These are phyloP conservation scores for Akanthomyces muscarius DNA, from an alignment of 2,329 filamentous ascomycete species.

Conservation along the genomic window DNA sequence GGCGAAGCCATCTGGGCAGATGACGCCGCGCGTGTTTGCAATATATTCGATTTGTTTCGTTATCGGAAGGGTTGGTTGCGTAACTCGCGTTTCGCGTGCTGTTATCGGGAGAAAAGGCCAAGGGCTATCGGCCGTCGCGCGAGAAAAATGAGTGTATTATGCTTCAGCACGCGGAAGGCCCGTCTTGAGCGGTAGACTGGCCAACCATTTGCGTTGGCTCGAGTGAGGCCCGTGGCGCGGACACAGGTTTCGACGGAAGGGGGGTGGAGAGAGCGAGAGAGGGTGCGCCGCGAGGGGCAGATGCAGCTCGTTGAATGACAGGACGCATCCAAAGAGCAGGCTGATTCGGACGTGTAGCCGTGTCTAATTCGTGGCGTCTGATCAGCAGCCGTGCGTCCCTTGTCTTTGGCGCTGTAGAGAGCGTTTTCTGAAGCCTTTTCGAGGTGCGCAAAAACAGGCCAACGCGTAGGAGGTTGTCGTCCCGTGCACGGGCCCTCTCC, in stretches of 20 bases:
- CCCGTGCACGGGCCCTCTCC: constrained; percentile 11
- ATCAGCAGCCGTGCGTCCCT: neutral
- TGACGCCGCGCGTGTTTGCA: neutral
- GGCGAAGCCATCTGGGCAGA: constrained; percentile 25
- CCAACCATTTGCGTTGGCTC: constrained; percentile 5
- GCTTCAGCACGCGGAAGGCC: neutral
- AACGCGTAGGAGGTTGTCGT: constrained; percentile 12
- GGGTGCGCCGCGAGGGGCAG: constrained; percentile 5
- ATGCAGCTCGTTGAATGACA: constrained; percentile 1
- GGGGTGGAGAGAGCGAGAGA: neutral
- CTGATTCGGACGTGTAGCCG: neutral
- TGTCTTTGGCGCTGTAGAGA: neutral
- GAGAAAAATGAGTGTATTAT: neutral
- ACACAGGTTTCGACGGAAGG: constrained; percentile 7
- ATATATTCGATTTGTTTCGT: neutral
- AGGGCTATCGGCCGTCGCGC: neutral
- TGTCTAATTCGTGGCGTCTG: neutral
- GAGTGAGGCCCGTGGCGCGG: neutral
- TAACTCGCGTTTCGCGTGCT: constrained; percentile 1
- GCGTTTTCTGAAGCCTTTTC: neutral
- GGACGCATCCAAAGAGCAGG: constrained; percentile 7
- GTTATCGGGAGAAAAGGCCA: neutral
- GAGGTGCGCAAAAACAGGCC: constrained; percentile 15
- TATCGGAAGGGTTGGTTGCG: neutral
- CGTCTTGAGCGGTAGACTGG: neutral